A percentile compares a stretch with the other conserved stretches of the same genome.
These are phyloP conservation scores for Eragrostis curvula DNA, from an alignment of 176 grass and related monocot genomes.

Conservation along the genomic window DNA sequence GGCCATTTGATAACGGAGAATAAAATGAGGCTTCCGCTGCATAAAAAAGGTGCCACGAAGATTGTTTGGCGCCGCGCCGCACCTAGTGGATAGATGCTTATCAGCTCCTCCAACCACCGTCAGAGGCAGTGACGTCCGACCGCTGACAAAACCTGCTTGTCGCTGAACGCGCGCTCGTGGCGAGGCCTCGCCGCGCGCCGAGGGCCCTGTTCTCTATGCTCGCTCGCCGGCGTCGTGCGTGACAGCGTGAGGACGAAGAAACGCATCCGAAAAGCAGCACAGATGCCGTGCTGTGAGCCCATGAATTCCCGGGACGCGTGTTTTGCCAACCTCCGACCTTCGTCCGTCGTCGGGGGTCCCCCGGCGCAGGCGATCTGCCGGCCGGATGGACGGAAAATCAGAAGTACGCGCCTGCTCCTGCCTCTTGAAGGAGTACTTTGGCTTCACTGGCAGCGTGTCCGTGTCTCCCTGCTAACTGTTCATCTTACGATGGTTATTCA, in stretches of 20 bases:
- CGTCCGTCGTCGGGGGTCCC: not conserved
- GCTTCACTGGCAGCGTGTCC: not conserved
- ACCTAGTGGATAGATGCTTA: not conserved
- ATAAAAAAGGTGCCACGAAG: not conserved
- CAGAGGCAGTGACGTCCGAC: not conserved
- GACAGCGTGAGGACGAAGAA: constrained; percentile 19
- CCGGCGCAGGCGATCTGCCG: not conserved
- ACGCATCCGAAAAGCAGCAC: not conserved
- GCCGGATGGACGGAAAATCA: not conserved
- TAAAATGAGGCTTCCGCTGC: not conserved
- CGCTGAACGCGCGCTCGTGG: not conserved
- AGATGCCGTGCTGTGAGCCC: not conserved
- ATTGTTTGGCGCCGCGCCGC: not conserved
- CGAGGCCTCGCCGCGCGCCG: not conserved
- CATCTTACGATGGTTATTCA: not conserved
- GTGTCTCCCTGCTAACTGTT: not conserved
- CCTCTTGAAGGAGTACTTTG: not conserved
- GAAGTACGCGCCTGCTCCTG: not conserved
- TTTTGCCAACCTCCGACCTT: constrained; percentile 11
- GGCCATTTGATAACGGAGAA: not conserved
- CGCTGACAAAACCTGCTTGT: not conserved
- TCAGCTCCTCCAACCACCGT: not conserved
- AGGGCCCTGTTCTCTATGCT: not conserved
- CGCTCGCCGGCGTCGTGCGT: not conserved
- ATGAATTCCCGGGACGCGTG: constrained; percentile 23